Evolutionary conservation across 352 stramenopile species (phyloP).

Genomic region (Phytophthora palmivora): DNA sequence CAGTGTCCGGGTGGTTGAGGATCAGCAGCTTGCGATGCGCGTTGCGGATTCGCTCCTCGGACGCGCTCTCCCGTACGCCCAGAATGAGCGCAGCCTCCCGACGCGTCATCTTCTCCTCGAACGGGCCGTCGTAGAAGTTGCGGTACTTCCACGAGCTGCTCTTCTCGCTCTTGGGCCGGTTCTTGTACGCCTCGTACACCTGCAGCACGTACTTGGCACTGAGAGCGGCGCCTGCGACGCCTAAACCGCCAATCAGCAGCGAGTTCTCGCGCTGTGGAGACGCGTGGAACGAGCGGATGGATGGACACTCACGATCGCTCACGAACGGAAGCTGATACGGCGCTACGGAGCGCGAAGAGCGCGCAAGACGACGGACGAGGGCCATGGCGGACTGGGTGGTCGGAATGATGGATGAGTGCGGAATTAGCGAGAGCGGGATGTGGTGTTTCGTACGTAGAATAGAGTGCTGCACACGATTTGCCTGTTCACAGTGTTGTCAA

Average conservation of each 20-base stretch:
- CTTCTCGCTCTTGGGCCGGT: constrained; percentile 69
- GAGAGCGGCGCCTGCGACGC: constrained; percentile 73
- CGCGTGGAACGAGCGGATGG: constrained; percentile 62
- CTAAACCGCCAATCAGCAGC: constrained; percentile 68
- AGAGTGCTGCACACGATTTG: too few relatives aligned
- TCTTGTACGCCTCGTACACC: constrained; percentile 82
- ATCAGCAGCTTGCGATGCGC: constrained; percentile 98
- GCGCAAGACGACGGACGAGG: constrained; percentile 38
- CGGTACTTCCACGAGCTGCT: constrained; percentile 77
- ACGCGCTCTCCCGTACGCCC: constrained; percentile 96
- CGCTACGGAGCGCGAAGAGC: constrained; percentile 25
- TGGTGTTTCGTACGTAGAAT: background rate
- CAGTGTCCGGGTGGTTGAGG: constrained; percentile 99
- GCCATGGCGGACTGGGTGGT: constrained; percentile 27
- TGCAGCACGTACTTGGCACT: constrained; percentile 83
- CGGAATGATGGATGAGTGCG: constrained; percentile 3
- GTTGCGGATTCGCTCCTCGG: constrained; percentile 96
- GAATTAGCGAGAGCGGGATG: constrained; percentile 6
- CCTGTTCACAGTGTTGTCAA: too few relatives aligned
- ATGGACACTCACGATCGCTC: background rate
- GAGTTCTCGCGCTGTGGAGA: constrained; percentile 69
- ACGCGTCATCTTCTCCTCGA: constrained; percentile 99
- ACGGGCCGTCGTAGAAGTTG: constrained; percentile 96
- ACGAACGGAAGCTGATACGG: constrained; percentile 17
- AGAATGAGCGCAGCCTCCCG: constrained; percentile 99